Conservation (phyloP, 805 yeast genomes). For the Saccharomyces eubayanus region DNA sequence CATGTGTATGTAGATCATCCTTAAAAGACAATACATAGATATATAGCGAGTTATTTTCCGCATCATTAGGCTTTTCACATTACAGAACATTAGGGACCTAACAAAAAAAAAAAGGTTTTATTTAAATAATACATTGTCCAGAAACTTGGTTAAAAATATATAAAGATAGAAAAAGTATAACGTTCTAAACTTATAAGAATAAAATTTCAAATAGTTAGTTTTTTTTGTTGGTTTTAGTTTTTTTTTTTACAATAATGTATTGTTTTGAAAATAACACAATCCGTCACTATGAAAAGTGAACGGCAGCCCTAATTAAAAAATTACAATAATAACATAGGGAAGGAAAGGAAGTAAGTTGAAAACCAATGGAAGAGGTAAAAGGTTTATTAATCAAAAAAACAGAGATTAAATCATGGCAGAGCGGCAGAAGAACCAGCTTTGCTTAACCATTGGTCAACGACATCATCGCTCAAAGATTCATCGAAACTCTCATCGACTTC, state of each 20-base stretch:
- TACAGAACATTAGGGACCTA: neutral
- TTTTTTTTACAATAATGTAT: neutral
- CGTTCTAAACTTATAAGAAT: neutral
- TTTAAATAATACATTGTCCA: neutral
- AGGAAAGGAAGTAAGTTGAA: neutral
- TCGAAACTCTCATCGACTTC: constrained; percentile 53
- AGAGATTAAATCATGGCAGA: constrained; percentile 12
- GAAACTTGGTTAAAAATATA: neutral
- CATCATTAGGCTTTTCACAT: neutral
- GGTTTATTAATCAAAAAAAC: neutral
- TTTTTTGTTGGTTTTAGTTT: neutral
- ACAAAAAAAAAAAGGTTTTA: neutral
- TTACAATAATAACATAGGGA: neutral
- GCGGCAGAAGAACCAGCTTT: constrained; percentile 42
- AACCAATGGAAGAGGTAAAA: neutral
- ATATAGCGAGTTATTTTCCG: neutral
- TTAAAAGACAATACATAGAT: neutral
- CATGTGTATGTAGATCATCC: neutral
- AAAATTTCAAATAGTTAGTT: neutral
- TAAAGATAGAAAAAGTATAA: neutral
- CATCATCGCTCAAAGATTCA: constrained; percentile 43
- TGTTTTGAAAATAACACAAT: neutral
- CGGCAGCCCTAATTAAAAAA: neutral
- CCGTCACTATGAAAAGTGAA: neutral
- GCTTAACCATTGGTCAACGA: constrained; percentile 54